Evolutionary conservation across 1,284 basidiomycete genomes (phyloP).

Genomic region (Puccinia polysora): DNA sequence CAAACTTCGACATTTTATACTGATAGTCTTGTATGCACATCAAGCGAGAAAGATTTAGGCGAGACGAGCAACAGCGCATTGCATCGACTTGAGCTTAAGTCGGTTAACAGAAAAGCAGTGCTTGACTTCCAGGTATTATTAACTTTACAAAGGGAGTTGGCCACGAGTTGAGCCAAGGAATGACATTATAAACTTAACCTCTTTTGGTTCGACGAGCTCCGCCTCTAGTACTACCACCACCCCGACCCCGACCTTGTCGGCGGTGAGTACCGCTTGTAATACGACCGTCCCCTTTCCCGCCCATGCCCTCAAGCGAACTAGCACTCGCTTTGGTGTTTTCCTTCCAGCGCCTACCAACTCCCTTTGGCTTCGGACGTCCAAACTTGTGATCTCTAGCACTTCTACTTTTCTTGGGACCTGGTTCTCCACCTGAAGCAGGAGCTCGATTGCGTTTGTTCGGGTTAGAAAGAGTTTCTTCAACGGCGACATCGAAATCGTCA

Average conservation of each 20-base stretch:
- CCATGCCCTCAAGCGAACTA: slow-evolving; percentile 24
- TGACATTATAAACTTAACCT: too few relatives aligned
- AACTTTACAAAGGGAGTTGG: too few relatives aligned
- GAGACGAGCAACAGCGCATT: too few relatives aligned
- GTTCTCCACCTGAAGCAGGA: neutral
- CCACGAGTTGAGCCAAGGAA: too few relatives aligned
- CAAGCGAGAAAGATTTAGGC: too few relatives aligned
- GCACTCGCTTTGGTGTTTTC: slow-evolving; percentile 42
- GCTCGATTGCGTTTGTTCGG: slow-evolving; percentile 9
- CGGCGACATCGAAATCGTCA: slow-evolving; percentile 38
- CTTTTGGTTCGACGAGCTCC: slow-evolving; percentile 16
- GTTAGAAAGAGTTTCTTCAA: slow-evolving; percentile 38
- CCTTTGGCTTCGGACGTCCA: slow-evolving; percentile 42
- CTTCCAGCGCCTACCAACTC: slow-evolving; percentile 42
- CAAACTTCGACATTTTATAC: too few relatives aligned
- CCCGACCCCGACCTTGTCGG: neutral
- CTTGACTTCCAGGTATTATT: too few relatives aligned
- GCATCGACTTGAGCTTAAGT: too few relatives aligned
- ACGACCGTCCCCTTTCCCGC: slow-evolving; percentile 39
- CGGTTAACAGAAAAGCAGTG: too few relatives aligned
- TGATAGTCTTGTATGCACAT: too few relatives aligned
- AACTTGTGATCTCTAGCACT: slow-evolving; percentile 35
- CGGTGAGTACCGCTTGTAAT: slow-evolving; percentile 27
- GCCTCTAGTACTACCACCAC: slow-evolving; percentile 13
- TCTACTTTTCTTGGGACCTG: slow-evolving; percentile 27